phyloP scores from a whole-genome alignment of 768 basidiomycete species.

The Phanerodontia chrysosporium region DNA sequence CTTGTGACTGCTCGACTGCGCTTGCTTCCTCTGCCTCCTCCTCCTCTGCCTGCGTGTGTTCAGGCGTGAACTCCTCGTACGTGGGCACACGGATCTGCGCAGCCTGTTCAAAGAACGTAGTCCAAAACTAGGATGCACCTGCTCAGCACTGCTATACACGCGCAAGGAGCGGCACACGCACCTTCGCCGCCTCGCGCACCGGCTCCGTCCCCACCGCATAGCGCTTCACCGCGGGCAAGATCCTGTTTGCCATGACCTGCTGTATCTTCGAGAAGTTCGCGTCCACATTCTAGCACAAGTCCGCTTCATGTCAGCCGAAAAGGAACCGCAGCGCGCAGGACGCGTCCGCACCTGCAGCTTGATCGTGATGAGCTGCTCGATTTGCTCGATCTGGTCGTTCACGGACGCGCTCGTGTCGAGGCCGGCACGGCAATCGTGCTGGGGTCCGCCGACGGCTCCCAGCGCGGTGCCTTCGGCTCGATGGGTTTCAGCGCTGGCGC shows the following conservation, averaged over 20 bases:
- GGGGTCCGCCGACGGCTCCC: constrained; percentile 64
- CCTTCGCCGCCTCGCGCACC: constrained; percentile 87
- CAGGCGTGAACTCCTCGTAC: constrained; percentile 53
- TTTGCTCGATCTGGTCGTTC: constrained; percentile 87
- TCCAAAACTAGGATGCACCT: constrained; percentile 73
- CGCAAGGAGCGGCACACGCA: constrained; percentile 28
- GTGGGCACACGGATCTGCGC: constrained; percentile 83
- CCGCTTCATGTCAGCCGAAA: not conserved
- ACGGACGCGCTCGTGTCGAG: constrained; percentile 65
- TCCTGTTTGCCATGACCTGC: constrained; percentile 69
- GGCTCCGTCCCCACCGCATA: constrained; percentile 86
- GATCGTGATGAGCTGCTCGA: constrained; percentile 91
- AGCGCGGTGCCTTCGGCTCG: constrained; percentile 59
- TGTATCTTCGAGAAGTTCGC: constrained; percentile 91
- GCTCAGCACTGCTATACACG: not conserved
- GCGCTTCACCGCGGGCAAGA: constrained; percentile 86
- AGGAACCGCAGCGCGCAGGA: not conserved
- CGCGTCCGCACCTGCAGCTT: constrained; percentile 66
- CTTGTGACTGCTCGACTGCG: constrained; percentile 20
- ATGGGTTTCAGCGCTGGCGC: constrained; percentile 36
- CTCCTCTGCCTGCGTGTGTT: constrained; percentile 11
- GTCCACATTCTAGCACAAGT: constrained; percentile 67
- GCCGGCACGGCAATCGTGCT: constrained; percentile 60
- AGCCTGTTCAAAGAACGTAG: constrained; percentile 91
- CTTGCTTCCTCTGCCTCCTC: constrained; percentile 11